Percentiles rank a stretch among this genome's conserved stretches.
These are phyloP conservation scores for Colletotrichum sp. DNA, from an alignment of 2,329 filamentous ascomycete species.

Conservation along the genomic window DNA sequence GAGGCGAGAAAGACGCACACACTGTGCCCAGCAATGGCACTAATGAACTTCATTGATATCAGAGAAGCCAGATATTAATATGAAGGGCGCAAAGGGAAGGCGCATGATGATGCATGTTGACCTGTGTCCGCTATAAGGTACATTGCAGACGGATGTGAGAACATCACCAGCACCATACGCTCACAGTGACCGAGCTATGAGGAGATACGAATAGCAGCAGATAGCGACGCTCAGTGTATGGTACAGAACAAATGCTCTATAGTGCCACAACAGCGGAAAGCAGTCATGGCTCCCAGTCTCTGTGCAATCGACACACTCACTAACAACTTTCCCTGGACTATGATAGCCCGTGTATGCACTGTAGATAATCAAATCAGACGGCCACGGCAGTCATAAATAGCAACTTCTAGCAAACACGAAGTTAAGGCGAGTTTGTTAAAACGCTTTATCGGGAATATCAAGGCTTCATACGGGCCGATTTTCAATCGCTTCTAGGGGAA, in stretches of 20 bases:
- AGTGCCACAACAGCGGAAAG: background rate
- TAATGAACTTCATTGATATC: rapidly evolving
- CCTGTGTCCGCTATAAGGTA: background rate
- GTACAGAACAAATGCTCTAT: background rate
- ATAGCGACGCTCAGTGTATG: background rate
- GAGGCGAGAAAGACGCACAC: too few species aligned
- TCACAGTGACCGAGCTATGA: background rate
- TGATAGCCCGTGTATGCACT: background rate
- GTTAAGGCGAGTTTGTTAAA: rapidly evolving
- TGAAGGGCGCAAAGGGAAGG: background rate
- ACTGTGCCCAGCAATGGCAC: rapidly evolving
- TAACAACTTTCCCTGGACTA: background rate
- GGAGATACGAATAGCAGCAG: background rate
- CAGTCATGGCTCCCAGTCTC: background rate
- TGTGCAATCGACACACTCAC: background rate
- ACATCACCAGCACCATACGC: background rate
- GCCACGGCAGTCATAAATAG: rapidly evolving
- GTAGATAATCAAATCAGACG: rapidly evolving
- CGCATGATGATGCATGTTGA: background rate
- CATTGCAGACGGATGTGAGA: background rate
- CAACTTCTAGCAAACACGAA: background rate
- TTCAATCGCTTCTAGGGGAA: rapidly evolving
- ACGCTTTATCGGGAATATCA: rapidly evolving
- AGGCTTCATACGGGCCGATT: background rate
- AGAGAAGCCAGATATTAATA: rapidly evolving